Conservation (phyloP, 2,329 filamentous ascomycete genomes). For the Claviceps africana region DNA sequence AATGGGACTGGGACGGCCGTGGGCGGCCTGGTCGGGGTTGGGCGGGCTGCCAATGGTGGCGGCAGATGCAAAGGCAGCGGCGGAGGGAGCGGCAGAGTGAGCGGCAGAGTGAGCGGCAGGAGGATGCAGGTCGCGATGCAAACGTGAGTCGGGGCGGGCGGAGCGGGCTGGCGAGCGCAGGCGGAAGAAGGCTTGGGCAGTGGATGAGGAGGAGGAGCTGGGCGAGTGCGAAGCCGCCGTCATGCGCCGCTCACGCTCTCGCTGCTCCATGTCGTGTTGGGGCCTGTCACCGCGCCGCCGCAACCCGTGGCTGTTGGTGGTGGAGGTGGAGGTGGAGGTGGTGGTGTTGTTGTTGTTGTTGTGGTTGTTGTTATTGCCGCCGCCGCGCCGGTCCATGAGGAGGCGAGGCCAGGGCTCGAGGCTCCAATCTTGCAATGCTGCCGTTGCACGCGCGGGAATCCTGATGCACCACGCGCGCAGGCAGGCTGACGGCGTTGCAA, state of each 20-base stretch:
- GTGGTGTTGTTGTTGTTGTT: background rate
- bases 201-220: constrained; percentile 2
- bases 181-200: constrained; percentile 23
- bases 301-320: constrained; percentile 16
- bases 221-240: background rate
- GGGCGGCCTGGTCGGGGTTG: constrained; percentile 16
- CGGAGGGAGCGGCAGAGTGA: too few species aligned
- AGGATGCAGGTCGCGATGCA: constrained; percentile 13
- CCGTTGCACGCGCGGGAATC: background rate
- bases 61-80: constrained; percentile 17
- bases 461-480: background rate
- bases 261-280: too few species aligned
- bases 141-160: constrained; percentile 26
- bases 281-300: background rate
- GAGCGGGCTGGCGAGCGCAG: constrained; percentile 31
- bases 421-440: background rate
- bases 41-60: constrained; percentile 14
- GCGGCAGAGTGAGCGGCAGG: too few species aligned
- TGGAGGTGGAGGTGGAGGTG: too few species aligned
- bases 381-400: constrained; percentile 4
- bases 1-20: constrained; percentile 10
- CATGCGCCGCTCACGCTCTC: background rate
- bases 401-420: too few species aligned
- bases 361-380: constrained; percentile 23
- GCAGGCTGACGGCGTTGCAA: too few species aligned